Conservation (phyloP, 1,139 yeast species). For the Protomyces arabidopsidicola region DNA sequence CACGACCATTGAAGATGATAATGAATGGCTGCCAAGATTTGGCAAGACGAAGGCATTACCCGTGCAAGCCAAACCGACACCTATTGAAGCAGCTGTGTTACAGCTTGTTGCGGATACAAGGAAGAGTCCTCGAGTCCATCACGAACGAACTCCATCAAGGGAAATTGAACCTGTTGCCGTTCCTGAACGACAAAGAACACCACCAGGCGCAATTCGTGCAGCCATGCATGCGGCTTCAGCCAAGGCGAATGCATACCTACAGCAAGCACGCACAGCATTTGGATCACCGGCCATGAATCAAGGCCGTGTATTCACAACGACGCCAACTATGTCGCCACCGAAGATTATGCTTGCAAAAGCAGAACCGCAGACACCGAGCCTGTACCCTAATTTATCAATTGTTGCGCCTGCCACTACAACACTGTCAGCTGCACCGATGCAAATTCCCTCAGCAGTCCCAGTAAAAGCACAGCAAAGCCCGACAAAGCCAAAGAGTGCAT, state of each 20-base stretch:
- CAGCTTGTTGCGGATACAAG: background rate
- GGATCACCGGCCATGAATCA: constrained; percentile 21
- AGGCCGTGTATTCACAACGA: constrained; percentile 11
- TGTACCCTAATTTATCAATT: constrained; percentile 4
- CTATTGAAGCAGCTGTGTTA: background rate
- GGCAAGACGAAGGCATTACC: background rate
- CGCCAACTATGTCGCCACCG: constrained; percentile 9
- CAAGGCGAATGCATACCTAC: constrained; percentile 18
- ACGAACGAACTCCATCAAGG: background rate
- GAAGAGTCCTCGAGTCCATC: too few relatives aligned
- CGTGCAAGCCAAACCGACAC: background rate
- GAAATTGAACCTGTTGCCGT: background rate
- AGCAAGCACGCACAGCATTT: constrained; percentile 24
- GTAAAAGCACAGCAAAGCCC: background rate
- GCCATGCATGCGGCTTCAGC: constrained; percentile 27
- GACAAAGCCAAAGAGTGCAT: background rate
- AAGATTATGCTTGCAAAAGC: background rate
- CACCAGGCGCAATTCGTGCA: constrained; percentile 7
- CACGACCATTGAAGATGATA: background rate
- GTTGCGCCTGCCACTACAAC: background rate
- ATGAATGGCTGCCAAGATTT: background rate
- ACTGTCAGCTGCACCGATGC: background rate
- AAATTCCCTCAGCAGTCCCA: background rate
- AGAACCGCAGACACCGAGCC: constrained; percentile 18
- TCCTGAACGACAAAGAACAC: background rate